Conservation (phyloP, 192 early-diverging fungal species). For the Backusella tuberculispora region DNA sequence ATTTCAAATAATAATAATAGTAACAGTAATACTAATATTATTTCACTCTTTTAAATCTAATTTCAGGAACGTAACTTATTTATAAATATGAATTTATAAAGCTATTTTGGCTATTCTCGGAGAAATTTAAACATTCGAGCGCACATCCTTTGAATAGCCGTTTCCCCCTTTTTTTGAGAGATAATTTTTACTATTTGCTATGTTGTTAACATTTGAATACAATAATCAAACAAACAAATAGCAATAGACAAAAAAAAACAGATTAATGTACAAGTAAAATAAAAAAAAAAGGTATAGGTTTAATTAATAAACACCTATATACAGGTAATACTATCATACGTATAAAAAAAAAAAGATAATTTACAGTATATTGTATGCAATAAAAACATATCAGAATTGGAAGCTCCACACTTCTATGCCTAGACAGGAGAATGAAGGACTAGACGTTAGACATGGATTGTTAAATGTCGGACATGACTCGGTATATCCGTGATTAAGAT, state of each 20-base stretch:
- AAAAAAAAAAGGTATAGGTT: background rate
- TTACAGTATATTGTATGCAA: background rate
- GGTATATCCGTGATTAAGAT: conserved; percentile 70
- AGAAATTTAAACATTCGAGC: background rate
- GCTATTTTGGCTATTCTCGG: background rate
- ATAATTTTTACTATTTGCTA: no score
- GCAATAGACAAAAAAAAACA: no score
- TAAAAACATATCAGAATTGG: background rate
- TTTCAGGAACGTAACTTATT: background rate
- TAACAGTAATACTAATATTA: background rate
- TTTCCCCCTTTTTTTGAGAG: no score
- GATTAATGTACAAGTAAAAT: no score
- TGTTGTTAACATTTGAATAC: no score
- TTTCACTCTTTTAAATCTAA: background rate
- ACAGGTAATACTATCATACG: background rate
- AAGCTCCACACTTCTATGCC: conserved; percentile 25
- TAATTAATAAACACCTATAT: background rate
- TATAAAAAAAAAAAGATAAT: background rate
- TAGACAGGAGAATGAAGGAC: conserved; percentile 12
- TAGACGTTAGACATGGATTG: conserved; percentile 12
- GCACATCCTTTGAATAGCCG: no score
- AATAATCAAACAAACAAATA: no score
- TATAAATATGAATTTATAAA: background rate
- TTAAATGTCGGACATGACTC: conserved; percentile 31
- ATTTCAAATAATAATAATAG: background rate